Evolutionary conservation across 2,329 filamentous ascomycete genomes (phyloP).

Genomic region (Botrytis cinerea): DNA sequence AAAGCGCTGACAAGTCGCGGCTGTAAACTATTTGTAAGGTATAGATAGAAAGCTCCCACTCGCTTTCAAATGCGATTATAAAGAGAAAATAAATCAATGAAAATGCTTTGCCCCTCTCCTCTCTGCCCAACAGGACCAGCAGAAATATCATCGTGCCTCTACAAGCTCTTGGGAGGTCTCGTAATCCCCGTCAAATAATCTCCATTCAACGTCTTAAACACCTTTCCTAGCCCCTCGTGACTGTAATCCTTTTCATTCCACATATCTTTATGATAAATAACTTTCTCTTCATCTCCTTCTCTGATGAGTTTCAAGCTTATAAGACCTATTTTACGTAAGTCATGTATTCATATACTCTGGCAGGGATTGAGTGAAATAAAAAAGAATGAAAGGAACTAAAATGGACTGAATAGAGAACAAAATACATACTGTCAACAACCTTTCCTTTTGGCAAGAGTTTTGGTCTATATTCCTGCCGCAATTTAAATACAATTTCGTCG

Average conservation of each 20-base stretch:
- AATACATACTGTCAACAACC: constrained; percentile 8
- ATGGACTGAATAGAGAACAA: neutral
- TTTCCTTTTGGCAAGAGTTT: constrained; percentile 39
- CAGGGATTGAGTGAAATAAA: neutral
- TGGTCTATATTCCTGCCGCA: constrained; percentile 51
- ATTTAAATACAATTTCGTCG: constrained; percentile 49
- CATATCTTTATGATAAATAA: constrained; percentile 52
- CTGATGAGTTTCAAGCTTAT: constrained; percentile 46
- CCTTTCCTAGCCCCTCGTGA: constrained; percentile 49
- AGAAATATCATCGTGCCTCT: neutral
- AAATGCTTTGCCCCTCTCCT: too few species aligned
- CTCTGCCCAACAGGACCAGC: neutral
- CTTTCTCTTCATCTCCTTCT: constrained; percentile 41
- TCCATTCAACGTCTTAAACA: constrained; percentile 53
- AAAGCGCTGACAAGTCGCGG: neutral
- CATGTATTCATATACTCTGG: too few species aligned
- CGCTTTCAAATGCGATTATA: neutral
- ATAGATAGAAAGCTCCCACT: neutral
- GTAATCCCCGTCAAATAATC: constrained; percentile 41
- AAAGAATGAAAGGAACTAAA: neutral
- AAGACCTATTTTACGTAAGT: constrained; percentile 32
- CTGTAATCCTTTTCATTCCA: constrained; percentile 53
- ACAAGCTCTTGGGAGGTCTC: neutral
- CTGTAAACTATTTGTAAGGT: neutral
- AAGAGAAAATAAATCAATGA: neutral